Evolutionary conservation across 331 rosid species (phyloP).

Genomic region (Rhamnella rubrinervis): DNA sequence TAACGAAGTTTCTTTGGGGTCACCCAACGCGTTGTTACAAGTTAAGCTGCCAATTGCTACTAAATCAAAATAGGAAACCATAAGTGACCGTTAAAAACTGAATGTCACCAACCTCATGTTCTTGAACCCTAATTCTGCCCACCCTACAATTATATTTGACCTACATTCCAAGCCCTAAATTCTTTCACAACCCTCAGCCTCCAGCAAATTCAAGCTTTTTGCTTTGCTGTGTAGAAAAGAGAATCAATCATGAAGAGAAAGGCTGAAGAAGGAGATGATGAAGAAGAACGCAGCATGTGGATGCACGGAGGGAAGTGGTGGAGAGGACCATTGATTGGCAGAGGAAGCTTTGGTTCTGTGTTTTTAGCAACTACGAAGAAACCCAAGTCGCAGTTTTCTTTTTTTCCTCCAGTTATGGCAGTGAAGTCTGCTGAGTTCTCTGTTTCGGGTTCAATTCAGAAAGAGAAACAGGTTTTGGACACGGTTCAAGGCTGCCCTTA

Average conservation of each 20-base stretch:
- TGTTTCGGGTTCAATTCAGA: slow-evolving; percentile 3
- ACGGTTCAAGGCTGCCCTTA: slow-evolving; percentile 14
- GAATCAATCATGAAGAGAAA: slow-evolving; percentile 6
- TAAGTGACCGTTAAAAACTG: too few relatives aligned
- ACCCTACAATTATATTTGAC: too few relatives aligned
- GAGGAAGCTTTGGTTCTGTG: slow-evolving; percentile 18
- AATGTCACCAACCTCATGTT: too few relatives aligned
- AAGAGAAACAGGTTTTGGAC: slow-evolving; percentile 22
- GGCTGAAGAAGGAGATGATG: not conserved
- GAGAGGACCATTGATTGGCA: slow-evolving; percentile 16
- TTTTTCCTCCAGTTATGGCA: slow-evolving; percentile 21
- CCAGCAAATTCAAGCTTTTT: too few relatives aligned
- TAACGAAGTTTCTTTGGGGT: too few relatives aligned
- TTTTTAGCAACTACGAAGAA: slow-evolving; percentile 10
- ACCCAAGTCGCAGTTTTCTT: not conserved
- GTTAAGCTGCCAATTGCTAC: too few relatives aligned
- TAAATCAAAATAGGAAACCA: too few relatives aligned
- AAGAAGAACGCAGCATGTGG: not conserved
- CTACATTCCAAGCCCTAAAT: too few relatives aligned
- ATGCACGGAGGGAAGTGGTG: slow-evolving; percentile 10
- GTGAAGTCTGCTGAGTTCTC: slow-evolving; percentile 18
- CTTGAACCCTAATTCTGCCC: too few relatives aligned
- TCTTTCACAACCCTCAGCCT: too few relatives aligned
- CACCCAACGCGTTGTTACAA: too few relatives aligned
- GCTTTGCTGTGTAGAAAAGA: not conserved